Percentiles rank a stretch among this genome's conserved stretches.
These are phyloP conservation scores for Pseudogymnoascus sp. DNA, from an alignment of 2,329 filamentous ascomycete species.

Conservation along the genomic window DNA sequence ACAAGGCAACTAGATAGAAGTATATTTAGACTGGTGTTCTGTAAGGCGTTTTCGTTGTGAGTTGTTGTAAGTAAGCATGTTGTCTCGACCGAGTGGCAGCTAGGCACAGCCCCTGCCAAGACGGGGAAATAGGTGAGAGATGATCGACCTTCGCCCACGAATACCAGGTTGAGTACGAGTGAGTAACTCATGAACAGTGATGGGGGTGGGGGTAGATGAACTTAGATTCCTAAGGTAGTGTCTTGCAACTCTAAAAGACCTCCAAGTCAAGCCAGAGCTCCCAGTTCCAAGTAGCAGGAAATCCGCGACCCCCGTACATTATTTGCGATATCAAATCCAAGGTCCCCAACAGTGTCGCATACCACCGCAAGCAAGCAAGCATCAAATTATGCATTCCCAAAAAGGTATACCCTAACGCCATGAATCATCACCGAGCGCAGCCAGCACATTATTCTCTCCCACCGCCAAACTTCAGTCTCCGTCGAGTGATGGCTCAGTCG, in stretches of 20 bases:
- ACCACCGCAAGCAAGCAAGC: neutral
- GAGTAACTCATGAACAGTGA: neutral
- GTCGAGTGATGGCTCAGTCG: neutral
- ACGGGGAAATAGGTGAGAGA: neutral
- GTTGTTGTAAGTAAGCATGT: neutral
- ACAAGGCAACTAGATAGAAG: neutral
- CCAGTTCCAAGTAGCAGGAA: neutral
- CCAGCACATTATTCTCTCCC: neutral
- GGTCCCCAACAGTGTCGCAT: too few relatives aligned
- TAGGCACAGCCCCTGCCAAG: neutral
- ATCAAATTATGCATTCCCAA: neutral
- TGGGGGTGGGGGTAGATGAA: neutral
- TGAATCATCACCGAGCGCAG: neutral
- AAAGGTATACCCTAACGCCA: neutral
- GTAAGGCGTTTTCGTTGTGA: neutral
- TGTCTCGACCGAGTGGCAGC: neutral
- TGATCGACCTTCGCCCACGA: neutral
- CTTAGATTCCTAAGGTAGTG: neutral
- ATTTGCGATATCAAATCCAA: too few relatives aligned
- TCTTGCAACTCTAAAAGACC: neutral
- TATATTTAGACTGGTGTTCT: neutral
- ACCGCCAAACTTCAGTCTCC: neutral
- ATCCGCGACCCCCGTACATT: too few relatives aligned
- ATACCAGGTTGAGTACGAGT: neutral
- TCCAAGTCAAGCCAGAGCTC: neutral